Conservation (phyloP, 1,139 yeast species). For the Blastobotrys buckinghamii region DNA sequence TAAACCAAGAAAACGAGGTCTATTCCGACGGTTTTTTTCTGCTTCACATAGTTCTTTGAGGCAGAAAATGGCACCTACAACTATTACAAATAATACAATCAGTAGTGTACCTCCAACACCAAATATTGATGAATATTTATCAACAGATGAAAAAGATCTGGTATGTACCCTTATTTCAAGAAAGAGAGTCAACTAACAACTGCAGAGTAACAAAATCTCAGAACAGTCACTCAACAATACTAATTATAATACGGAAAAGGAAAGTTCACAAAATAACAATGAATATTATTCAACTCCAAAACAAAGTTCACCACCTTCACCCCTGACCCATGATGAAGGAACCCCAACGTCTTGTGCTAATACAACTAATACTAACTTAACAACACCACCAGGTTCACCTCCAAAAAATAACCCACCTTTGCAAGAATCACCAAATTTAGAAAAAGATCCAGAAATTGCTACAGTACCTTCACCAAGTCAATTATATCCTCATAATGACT, state of each 20-base stretch:
- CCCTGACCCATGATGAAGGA: constrained; percentile 1
- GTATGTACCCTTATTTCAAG: too few species aligned
- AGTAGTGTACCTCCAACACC: not conserved
- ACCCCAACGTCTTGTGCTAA: not conserved
- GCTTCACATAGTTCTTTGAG: constrained; percentile 15
- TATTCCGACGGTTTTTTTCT: constrained; percentile 17
- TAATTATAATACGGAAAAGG: too few species aligned
- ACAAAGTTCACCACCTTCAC: not conserved
- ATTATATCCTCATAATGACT: not conserved
- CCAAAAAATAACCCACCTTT: not conserved
- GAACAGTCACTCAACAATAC: too few species aligned
- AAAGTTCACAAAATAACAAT: not conserved
- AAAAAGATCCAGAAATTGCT: constrained; percentile 2
- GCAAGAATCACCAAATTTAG: constrained; percentile 5
- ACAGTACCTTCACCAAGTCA: constrained; percentile 4
- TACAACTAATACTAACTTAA: not conserved
- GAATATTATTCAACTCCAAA: not conserved
- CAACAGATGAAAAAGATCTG: not conserved
- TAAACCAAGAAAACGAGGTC: constrained; percentile 14
- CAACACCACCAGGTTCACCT: constrained; percentile 1
- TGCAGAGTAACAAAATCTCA: too few species aligned
- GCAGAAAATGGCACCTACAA: constrained; percentile 1
- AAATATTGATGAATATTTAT: not conserved
- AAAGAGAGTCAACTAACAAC: too few species aligned
- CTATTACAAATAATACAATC: not conserved